A percentile compares a stretch with the other conserved stretches of the same genome.
phyloP scores from a whole-genome alignment of 2,329 filamentous ascomycete genomes.

The Cordyceps tenuipes region DNA sequence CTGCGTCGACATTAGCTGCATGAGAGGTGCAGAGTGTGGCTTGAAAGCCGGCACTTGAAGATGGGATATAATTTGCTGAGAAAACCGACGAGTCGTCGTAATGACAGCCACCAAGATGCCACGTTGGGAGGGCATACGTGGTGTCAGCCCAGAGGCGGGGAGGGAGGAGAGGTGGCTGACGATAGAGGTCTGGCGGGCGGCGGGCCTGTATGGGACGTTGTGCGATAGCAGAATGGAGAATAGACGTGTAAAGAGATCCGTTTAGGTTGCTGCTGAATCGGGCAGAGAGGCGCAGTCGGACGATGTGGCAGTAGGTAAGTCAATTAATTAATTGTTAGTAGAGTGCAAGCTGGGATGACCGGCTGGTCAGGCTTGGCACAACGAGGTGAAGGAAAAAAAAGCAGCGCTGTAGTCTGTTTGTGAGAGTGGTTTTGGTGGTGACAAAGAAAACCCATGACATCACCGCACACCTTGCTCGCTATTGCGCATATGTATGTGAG shows the following conservation, averaged over 20 bases:
- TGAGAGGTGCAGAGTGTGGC: background rate
- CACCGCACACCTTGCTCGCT: background rate
- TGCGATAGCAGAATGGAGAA: background rate
- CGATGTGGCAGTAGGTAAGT: background rate
- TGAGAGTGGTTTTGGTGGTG: background rate
- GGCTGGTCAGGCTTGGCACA: background rate
- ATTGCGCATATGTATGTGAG: too few species aligned
- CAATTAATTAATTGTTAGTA: too few species aligned
- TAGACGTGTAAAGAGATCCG: background rate
- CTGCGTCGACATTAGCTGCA: background rate
- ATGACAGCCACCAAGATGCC: background rate
- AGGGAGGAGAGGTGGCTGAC: background rate
- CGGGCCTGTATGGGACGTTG: too few species aligned
- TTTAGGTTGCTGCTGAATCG: background rate
- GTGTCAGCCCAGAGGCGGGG: background rate
- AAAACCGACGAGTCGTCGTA: background rate
- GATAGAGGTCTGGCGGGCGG: background rate
- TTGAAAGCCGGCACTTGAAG: background rate
- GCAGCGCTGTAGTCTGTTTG: background rate
- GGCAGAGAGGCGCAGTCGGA: background rate
- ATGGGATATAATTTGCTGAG: background rate
- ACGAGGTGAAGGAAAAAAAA: background rate
- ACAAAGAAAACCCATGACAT: slow-evolving; percentile 8
- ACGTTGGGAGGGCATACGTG: background rate
- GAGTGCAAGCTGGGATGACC: background rate